Conservation (phyloP, 805 yeast genomes). For the Metschnikowia santaceciliae region DNA sequence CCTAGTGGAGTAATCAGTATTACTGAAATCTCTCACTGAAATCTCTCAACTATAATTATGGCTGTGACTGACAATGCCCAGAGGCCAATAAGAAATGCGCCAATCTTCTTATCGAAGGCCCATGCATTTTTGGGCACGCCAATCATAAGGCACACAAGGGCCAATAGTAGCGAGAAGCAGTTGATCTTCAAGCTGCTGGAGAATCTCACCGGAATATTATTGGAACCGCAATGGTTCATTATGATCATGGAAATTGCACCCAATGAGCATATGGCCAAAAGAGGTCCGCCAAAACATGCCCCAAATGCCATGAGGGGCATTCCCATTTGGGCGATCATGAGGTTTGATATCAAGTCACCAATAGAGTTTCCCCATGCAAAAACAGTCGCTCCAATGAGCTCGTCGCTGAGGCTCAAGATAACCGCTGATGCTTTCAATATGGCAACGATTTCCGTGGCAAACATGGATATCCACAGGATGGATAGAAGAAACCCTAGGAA, state of each 20-base stretch:
- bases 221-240: conserved; percentile 8
- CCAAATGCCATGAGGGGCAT: conserved; percentile 88
- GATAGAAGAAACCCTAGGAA: conserved; percentile 62
- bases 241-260: conserved; percentile 50
- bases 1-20: neutral
- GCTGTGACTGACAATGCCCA: conserved; percentile 21
- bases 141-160: conserved; percentile 10
- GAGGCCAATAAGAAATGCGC: conserved; percentile 25
- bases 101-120: conserved; percentile 34
- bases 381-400: conserved; percentile 79
- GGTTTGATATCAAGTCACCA: conserved; percentile 83
- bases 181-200: conserved; percentile 13
- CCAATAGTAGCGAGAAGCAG: conserved; percentile 10
- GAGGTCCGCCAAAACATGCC: conserved; percentile 93
- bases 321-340: conserved; percentile 76
- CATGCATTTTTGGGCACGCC: conserved; percentile 20
- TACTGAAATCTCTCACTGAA: neutral
- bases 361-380: conserved; percentile 91
- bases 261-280: conserved; percentile 74
- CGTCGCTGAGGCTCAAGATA: conserved; percentile 62
- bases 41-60: neutral
- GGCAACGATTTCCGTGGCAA: conserved; percentile 68
- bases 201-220: conserved; percentile 10
- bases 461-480: conserved; percentile 61
- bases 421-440: conserved; percentile 59